Conservation (phyloP, 768 basidiomycete species). For the Gloeostereum incarnatum region DNA sequence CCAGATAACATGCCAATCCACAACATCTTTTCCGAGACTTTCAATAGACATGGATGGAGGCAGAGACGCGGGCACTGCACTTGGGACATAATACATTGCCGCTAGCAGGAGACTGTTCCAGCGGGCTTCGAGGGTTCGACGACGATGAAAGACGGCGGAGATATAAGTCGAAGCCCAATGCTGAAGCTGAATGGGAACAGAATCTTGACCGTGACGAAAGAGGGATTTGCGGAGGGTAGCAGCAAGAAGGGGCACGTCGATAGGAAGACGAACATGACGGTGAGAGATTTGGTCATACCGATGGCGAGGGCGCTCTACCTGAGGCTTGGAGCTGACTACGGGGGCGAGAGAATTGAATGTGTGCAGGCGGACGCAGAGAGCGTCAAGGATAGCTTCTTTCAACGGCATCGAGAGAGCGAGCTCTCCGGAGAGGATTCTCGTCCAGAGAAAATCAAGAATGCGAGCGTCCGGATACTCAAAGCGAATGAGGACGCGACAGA, state of each 20-base stretch:
- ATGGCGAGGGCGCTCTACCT: slow-evolving; percentile 3
- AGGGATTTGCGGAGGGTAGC: slow-evolving; percentile 14
- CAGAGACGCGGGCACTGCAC: not conserved
- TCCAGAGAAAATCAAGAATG: slow-evolving; percentile 32
- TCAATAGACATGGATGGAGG: not conserved
- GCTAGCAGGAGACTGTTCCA: slow-evolving; percentile 35
- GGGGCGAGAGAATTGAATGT: not conserved
- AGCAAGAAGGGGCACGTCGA: slow-evolving; percentile 10
- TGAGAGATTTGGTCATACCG: slow-evolving; percentile 2
- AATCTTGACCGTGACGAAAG: slow-evolving; percentile 13
- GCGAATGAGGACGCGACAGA: slow-evolving; percentile 26
- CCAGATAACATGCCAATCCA: slow-evolving; percentile 31
- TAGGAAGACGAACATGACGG: slow-evolving; percentile 4
- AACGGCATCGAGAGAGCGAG: slow-evolving; percentile 13
- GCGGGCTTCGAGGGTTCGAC: slow-evolving; percentile 18
- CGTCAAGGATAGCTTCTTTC: slow-evolving; percentile 24
- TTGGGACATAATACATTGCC: slow-evolving; percentile 16
- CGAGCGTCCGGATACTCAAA: slow-evolving; percentile 21
- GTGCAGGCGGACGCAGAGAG: slow-evolving; percentile 23
- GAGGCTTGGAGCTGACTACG: too few species aligned
- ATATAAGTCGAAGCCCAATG: slow-evolving; percentile 19
- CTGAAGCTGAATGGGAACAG: slow-evolving; percentile 8
- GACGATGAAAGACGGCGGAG: slow-evolving; percentile 19
- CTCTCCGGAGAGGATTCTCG: slow-evolving; percentile 20
- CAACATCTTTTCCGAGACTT: not conserved